Evolutionary conservation across 345 rosid genomes (phyloP).

Genomic region (Chamaenerion angustifolium): DNA sequence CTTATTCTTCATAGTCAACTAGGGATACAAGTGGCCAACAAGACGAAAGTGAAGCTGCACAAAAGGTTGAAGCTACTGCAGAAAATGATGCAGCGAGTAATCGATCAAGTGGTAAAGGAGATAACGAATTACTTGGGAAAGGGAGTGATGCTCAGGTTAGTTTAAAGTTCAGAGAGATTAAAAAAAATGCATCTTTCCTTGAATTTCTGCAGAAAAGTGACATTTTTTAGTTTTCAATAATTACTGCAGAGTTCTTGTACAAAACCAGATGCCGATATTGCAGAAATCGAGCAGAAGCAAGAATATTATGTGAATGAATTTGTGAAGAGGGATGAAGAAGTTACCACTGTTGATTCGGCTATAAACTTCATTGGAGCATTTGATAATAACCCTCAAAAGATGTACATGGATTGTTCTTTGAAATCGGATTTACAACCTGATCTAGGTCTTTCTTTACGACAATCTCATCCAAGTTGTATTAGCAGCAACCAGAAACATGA

Average conservation of each 20-base stretch:
- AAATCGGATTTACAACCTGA: conserved; percentile 31
- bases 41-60: conserved; percentile 59
- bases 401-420: conserved; percentile 11
- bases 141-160: conserved; percentile 75
- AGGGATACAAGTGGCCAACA: conserved; percentile 29
- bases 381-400: conserved; percentile 10
- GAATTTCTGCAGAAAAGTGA: background rate
- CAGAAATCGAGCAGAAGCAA: conserved; percentile 22
- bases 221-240: conserved; percentile 17
- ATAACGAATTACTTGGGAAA: conserved; percentile 33
- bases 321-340: conserved; percentile 14
- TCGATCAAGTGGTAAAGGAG: conserved; percentile 24
- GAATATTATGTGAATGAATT: conserved; percentile 14
- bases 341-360: conserved; percentile 16
- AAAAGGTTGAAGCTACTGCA: conserved; percentile 56
- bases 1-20: conserved; percentile 22
- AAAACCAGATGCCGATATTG: conserved; percentile 53
- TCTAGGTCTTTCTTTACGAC: conserved; percentile 67
- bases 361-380: conserved; percentile 69
- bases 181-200: background rate
- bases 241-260: conserved; percentile 73
- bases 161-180: background rate
- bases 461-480: conserved; percentile 23
- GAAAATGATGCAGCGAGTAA: conserved; percentile 54
- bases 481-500: conserved; percentile 21